Conservation (phyloP, 208 protist species). For the Trypanosoma boissoni region DNA sequence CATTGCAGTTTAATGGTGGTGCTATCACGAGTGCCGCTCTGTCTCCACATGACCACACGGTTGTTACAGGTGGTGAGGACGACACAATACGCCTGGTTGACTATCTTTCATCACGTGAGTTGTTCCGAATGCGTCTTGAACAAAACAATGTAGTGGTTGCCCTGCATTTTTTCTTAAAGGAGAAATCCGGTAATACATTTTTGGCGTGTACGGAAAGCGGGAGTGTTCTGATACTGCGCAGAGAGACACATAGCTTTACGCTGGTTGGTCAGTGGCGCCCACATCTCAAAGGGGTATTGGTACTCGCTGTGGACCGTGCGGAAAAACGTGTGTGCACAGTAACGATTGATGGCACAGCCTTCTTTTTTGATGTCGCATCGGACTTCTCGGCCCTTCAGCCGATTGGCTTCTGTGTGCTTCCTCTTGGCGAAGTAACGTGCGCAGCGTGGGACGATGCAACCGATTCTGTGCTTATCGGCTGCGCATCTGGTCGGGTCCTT, state of each 20-base stretch:
- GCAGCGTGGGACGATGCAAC: conserved; percentile 64
- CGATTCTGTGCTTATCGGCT: conserved; percentile 67
- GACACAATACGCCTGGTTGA: conserved; percentile 90
- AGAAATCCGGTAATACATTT: conserved; percentile 38
- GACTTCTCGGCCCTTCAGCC: conserved; percentile 37
- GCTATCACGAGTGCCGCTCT: conserved; percentile 73
- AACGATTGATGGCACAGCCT: conserved; percentile 79
- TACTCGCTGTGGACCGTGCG: conserved; percentile 56
- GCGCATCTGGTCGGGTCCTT: conserved; percentile 63
- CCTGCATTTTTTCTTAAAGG: conserved; percentile 32
- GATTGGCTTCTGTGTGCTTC: conserved; percentile 77
- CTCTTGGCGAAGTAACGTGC: conserved; percentile 45
- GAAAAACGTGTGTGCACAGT: conserved; percentile 79
- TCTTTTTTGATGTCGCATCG: conserved; percentile 88
- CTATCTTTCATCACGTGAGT: conserved; percentile 68
- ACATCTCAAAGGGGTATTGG: conserved; percentile 53
- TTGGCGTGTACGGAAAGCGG: conserved; percentile 87
- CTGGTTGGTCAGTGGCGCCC: conserved; percentile 61
- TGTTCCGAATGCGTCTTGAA: conserved; percentile 30
- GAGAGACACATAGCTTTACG: conserved; percentile 35
- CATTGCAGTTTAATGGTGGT: conserved; percentile 89
- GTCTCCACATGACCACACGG: conserved; percentile 74
- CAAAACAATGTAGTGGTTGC: conserved; percentile 22
- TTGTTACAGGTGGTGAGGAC: conserved; percentile 90
- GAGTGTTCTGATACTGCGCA: conserved; percentile 66